Base-by-base conservation (phyloP, 805 yeast genomes). In the Maudiozyma pseudohumilis region DNA sequence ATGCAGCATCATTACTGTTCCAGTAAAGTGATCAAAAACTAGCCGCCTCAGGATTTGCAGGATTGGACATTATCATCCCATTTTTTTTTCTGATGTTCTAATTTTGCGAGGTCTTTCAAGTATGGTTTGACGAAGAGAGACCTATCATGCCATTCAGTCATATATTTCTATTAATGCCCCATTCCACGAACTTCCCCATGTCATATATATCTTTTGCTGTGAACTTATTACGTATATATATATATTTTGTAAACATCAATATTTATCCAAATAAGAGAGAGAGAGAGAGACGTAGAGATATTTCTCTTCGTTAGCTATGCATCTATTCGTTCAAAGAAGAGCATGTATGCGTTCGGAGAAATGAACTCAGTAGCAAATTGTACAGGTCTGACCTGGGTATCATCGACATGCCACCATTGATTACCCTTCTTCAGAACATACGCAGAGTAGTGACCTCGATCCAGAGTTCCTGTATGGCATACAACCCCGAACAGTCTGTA, bases 361-460 rank as follows among this genome's bases (percentile, higher is more conserved):
- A 82, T 63, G 19, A 80, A 86, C 30, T 72, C 71, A 25, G 56
- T 63, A 5, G 61, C 57, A 12, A 66, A 63, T 40, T 73, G 69
- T 28, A 72, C 67, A 38, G 65, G 71, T 18, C 72, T 65, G 15
- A 80, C 77, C 36, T 68, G 72, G 0, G 85, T 70, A 55, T 87
- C 96, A 57, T 87, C 95, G 56, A 79, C 86, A 48, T 82, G 76
- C 95, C 95, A 86, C 2, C 78, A 82, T 38, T 64, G 63, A 30
- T 54, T 60, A 17, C 56, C 55, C 16, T 75, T 77, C 49, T 84
- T 84, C 50, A 75, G 63, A 3, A 84, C 89, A 53, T 68, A 83
- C 1, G 94, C 65, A 0, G 95, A 88, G 59, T 88, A 88, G 57
- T 88, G 96, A 0, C 97, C 96, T 6, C 86, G 81, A 29, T 76